These are phyloP conservation scores for Ustilago shanxiensis DNA, from an alignment of 1,284 basidiomycete genomes.

Conservation along the genomic window DNA sequence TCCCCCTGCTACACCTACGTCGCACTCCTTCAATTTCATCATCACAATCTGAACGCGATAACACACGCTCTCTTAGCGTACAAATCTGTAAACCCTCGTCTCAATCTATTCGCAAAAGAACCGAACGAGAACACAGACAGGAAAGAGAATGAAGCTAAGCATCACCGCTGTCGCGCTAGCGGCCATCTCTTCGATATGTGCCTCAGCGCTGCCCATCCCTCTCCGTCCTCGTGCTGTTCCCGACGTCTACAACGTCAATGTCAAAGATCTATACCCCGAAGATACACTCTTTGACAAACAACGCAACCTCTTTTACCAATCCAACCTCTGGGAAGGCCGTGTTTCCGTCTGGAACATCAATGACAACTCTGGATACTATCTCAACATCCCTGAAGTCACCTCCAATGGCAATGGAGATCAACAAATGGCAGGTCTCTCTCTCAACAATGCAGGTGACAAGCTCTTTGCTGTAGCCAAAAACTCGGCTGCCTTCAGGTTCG, in stretches of 20 bases:
- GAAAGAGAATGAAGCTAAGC: conserved; percentile 25
- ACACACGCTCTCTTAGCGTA: too few species aligned
- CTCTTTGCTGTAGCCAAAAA: conserved; percentile 66
- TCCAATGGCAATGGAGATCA: conserved; percentile 59
- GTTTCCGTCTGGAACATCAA: conserved; percentile 53
- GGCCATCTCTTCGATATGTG: conserved; percentile 9
- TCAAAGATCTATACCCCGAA: conserved; percentile 64
- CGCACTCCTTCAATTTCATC: too few species aligned
- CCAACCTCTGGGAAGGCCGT: conserved; percentile 64
- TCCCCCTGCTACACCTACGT: too few species aligned
- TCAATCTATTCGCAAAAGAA: background rate
- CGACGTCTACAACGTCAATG: conserved; percentile 55
- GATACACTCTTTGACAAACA: conserved; percentile 60
- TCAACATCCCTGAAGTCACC: conserved; percentile 59
- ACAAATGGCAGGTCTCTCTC: conserved; percentile 65
- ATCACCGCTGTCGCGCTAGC: conserved; percentile 24
- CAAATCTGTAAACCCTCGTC: background rate
- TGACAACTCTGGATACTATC: conserved; percentile 52
- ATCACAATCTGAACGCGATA: too few species aligned
- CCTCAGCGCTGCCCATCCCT: conserved; percentile 12
- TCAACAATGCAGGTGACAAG: conserved; percentile 54
- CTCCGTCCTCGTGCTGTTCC: conserved; percentile 34
- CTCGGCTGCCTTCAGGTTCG: conserved; percentile 61
- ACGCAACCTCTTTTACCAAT: conserved; percentile 63
- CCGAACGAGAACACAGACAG: background rate